These are phyloP conservation scores for Pseudisothecium myosuroides DNA, from an alignment of 225 moss, liverwort and hornwort species.

Conservation along the genomic window DNA sequence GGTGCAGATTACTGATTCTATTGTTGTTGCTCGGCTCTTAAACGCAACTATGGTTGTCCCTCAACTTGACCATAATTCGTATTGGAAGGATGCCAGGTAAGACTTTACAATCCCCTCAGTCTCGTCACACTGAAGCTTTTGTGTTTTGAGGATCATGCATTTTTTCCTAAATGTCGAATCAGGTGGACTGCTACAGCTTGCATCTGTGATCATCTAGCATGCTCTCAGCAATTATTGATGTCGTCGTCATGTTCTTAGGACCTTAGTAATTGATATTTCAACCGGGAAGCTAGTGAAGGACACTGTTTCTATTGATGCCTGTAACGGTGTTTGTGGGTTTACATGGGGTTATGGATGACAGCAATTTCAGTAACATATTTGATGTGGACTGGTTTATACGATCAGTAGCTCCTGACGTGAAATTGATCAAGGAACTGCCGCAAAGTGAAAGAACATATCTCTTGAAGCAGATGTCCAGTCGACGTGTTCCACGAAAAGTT, in stretches of 20 bases:
- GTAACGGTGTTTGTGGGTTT: background rate
- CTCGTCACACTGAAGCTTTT: background rate
- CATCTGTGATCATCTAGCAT: background rate
- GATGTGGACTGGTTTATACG: constrained; percentile 83
- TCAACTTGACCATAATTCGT: constrained; percentile 83
- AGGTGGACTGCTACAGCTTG: background rate
- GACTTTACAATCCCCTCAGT: background rate
- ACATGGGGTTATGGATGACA: constrained; percentile 26
- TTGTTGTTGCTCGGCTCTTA: constrained; percentile 87
- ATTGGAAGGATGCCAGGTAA: constrained; percentile 88
- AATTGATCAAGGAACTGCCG: constrained; percentile 71
- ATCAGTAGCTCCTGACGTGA: constrained; percentile 75
- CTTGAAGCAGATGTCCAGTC: constrained; percentile 37
- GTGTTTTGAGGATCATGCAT: background rate
- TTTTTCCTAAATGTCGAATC: background rate
- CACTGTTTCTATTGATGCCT: background rate
- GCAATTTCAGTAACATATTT: constrained; percentile 95
- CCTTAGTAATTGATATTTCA: background rate
- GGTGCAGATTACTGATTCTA: constrained; percentile 86
- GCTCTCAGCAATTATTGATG: background rate
- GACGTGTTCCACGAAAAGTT: constrained; percentile 80
- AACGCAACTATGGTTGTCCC: constrained; percentile 92
- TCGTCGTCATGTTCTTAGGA: background rate
- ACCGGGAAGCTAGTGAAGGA: background rate
- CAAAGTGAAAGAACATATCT: constrained; percentile 2